These are phyloP conservation scores for Cardamine resedifolia DNA, from an alignment of 345 rosid species.

Conservation along the genomic window DNA sequence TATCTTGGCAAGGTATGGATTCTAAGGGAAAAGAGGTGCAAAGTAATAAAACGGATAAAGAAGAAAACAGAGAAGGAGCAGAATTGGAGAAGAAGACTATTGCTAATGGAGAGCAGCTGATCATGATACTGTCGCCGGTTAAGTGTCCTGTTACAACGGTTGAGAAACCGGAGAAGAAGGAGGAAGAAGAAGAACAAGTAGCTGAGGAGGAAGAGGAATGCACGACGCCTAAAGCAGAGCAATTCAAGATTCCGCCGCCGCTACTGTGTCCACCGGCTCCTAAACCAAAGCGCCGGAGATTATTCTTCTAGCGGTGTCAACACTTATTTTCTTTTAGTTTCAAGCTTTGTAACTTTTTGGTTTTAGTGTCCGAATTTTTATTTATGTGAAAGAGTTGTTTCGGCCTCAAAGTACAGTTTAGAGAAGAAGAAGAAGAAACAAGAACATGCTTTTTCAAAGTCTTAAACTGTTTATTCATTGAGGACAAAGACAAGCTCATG, in stretches of 20 bases:
- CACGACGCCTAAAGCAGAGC: conserved; percentile 4
- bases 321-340: background rate
- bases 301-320: background rate
- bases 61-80: background rate
- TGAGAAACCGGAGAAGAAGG: background rate
- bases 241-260: background rate
- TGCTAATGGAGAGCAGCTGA: background rate
- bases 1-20: background rate
- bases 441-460: too few species aligned
- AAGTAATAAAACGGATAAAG: background rate
- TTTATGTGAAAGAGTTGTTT: background rate
- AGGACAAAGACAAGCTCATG: background rate
- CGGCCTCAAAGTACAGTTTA: too few species aligned
- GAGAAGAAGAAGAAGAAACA: too few species aligned
- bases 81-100: background rate
- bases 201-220: background rate
- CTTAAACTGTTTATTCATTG: too few species aligned
- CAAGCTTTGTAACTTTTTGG: background rate
- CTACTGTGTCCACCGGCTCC: background rate
- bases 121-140: background rate
- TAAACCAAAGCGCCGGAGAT: background rate
- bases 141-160: background rate
- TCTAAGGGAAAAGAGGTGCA: background rate
- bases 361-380: background rate
- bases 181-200: background rate